These are phyloP conservation scores for Saccharomycopsis crataegensis DNA, from an alignment of 1,139 yeast species.

Conservation along the genomic window DNA sequence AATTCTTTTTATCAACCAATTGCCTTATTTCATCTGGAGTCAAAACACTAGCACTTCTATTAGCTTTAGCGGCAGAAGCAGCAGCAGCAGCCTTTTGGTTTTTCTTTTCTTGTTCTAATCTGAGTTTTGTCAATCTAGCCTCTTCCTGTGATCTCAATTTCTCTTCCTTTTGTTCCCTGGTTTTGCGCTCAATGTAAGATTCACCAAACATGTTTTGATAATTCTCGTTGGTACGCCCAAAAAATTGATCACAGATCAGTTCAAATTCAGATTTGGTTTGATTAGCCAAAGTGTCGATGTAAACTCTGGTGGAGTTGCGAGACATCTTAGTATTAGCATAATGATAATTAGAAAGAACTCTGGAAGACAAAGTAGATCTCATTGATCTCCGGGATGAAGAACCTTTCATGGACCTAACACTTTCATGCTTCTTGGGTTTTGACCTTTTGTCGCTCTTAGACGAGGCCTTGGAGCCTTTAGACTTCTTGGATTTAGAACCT, in stretches of 20 bases:
- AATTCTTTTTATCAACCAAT: constrained; percentile 5
- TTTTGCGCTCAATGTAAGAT: constrained; percentile 13
- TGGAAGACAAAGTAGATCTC: constrained; percentile 15
- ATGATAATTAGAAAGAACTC: constrained; percentile 13
- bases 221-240: constrained; percentile 10
- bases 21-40: constrained; percentile 8
- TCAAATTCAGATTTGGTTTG: constrained; percentile 18
- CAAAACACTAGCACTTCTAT: background rate
- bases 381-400: constrained; percentile 13
- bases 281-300: constrained; percentile 13
- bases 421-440: background rate
- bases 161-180: constrained; percentile 5
- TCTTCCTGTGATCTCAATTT: background rate
- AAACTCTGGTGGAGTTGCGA: background rate
- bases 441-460: background rate
- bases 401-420: background rate
- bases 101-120: background rate
- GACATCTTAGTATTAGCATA: background rate
- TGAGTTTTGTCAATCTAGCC: background rate
- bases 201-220: constrained; percentile 18
- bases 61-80: background rate
- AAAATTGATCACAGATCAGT: constrained; percentile 17
- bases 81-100: constrained; percentile 1
- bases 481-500: constrained; percentile 3
- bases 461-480: background rate